These are phyloP conservation scores for Tripidium arundinaceum DNA, from an alignment of 202 grass and related monocot species.

Conservation along the genomic window DNA sequence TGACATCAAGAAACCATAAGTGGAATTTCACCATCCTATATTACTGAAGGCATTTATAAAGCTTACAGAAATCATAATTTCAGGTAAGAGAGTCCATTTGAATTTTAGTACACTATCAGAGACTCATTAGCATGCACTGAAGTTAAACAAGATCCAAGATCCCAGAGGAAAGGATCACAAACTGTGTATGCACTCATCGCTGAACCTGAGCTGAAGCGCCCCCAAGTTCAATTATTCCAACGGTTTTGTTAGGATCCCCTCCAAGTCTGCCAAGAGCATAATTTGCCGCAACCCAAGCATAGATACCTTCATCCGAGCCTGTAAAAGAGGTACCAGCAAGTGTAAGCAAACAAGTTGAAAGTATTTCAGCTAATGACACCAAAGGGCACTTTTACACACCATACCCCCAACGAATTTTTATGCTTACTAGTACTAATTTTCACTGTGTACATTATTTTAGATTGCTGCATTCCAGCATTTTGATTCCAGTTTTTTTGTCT, in stretches of 20 bases:
- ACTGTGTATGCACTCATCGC: not conserved
- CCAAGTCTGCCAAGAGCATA: conserved; percentile 80
- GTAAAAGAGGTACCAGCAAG: conserved; percentile 6
- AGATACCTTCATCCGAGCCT: conserved; percentile 85
- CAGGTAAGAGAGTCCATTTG: not conserved
- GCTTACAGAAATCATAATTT: not conserved
- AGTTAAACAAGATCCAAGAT: not conserved
- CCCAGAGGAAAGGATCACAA: not conserved
- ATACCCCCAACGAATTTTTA: not conserved
- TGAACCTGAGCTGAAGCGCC: conserved; percentile 91
- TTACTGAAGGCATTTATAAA: conserved; percentile 1
- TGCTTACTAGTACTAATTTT: not conserved
- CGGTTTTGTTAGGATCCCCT: conserved; percentile 77
- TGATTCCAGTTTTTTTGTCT: not conserved
- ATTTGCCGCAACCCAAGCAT: conserved; percentile 96
- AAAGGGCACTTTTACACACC: not conserved
- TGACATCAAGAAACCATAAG: not conserved
- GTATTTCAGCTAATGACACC: conserved; percentile 14
- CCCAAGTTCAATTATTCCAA: conserved; percentile 95
- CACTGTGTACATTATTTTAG: not conserved
- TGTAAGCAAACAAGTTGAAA: no score
- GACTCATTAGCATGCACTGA: conserved; percentile 4
- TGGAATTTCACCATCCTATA: not conserved
- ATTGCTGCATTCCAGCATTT: not conserved
- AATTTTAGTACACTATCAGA: conserved; percentile 8